Base-by-base conservation (phyloP, 164 flowering plant genomes). In the Vitis amurensis region DNA sequence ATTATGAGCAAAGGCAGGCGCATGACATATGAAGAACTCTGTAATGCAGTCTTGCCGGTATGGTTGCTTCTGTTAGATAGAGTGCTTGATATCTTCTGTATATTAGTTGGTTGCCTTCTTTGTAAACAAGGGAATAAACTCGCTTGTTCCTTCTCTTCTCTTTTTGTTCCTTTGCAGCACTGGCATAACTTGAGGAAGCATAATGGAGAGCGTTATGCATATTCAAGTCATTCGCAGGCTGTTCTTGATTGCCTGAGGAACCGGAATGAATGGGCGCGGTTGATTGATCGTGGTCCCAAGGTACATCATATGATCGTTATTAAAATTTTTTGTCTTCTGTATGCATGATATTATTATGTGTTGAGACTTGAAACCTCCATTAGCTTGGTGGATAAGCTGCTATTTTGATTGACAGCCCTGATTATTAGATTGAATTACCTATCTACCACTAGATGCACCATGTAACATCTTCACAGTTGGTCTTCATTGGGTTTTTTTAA, bases 271-370 rank as follows among this genome's bases (percentile, higher is more conserved):
- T 93, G 97, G 99, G 91, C 98, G 53, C 89, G 81, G 63, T 79
- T 95, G 74, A 91, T 93, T 69, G 99, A 93, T 73, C 97, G 97
- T 61, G 98, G 97, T 63, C 98, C 99, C 14, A 95, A 93, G 95
- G 98, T 95, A 37, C 44, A 53, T 49, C 23, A 72, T 47, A 14
- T 23, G 13, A 52, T 15, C 53, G 4, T 11, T 63, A 3, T 50
- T 51, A 10, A 17, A 55, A 62, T 6, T 1, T 17, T 19, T n/a
- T 8, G 9, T 6, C 44, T 37, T 37, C 4, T 9, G 4, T 59
- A 6, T 16, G 29, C 50, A 13, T 50, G 68, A 14, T 31, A 51
- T 14, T 27, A 19, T 37, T 37, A 37, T 6, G 6, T 37, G 44
- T 37, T 37, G 7, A 23, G 27, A 37, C 44, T 64, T 64, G 37